Percentiles rank a stretch among this genome's conserved stretches.
phyloP scores from a whole-genome alignment of 169 alveolate genomes.

The Perkinsus olseni region DNA sequence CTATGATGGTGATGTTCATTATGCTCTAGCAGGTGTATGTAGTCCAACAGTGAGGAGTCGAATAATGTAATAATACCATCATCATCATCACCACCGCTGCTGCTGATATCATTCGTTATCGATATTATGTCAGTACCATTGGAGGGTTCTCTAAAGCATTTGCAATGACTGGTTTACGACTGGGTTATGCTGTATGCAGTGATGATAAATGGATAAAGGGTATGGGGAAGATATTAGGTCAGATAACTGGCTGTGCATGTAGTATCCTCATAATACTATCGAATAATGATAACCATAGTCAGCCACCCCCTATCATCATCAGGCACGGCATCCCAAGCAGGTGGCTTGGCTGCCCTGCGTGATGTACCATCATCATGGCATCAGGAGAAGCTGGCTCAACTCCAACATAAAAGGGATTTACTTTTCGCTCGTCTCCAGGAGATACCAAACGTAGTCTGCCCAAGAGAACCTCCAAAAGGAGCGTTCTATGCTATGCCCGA shows the following conservation, averaged over 20 bases:
- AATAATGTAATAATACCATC: not conserved
- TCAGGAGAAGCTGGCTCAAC: not conserved
- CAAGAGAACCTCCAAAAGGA: not conserved
- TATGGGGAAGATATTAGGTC: not conserved
- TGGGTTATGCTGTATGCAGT: slow-evolving; percentile 4
- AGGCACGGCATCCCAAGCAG: not conserved
- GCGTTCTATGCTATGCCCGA: not conserved
- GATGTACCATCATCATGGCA: not conserved
- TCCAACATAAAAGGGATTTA: not conserved
- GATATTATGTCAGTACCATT: not conserved
- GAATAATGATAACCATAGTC: not conserved
- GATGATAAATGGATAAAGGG: not conserved
- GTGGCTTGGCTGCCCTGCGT: not conserved
- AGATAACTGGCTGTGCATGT: slow-evolving; percentile 7
- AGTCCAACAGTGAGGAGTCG: not conserved
- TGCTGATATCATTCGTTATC: too few relatives aligned
- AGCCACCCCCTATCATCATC: not conserved
- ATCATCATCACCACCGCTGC: not conserved
- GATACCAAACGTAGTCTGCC: not conserved
- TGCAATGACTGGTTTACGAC: slow-evolving; percentile 10
- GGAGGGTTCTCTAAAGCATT: slow-evolving; percentile 6
- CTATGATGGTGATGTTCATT: not conserved
- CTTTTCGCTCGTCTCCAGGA: not conserved
- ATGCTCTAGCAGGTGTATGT: not conserved
- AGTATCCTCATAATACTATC: not conserved